phyloP scores from a whole-genome alignment of 108 stramenopile genomes.

The Pseudonitzschia delicatissima region DNA sequence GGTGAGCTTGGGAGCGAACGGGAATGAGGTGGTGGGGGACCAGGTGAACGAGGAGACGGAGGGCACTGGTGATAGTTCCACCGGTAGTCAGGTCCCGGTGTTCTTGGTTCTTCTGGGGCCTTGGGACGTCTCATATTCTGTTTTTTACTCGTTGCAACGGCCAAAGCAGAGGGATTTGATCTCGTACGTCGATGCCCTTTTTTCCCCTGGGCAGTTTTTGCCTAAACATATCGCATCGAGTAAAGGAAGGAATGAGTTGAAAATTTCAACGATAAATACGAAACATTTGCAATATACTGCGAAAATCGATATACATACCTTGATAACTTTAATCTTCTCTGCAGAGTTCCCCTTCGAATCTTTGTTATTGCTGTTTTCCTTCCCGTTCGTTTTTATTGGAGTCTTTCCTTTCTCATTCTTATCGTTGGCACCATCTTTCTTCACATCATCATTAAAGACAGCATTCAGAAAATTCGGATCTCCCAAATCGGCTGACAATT shows the following conservation, averaged over 20 bases:
- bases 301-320: background rate
- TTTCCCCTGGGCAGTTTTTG: constrained; percentile 13
- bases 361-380: constrained; percentile 14
- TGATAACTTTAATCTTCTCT: constrained; percentile 6
- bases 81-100: constrained; percentile 7
- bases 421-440: background rate
- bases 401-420: constrained; percentile 11
- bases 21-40: constrained; percentile 11
- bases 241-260: constrained; percentile 1
- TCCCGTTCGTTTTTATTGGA: constrained; percentile 2
- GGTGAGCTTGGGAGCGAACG: constrained; percentile 30
- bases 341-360: background rate
- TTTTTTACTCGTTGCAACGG: background rate
- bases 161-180: constrained; percentile 27
- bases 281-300: background rate
- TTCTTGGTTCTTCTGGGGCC: constrained; percentile 5
- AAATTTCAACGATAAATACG: background rate
- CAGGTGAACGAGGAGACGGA: constrained; percentile 27
- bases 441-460: constrained; percentile 45
- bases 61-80: constrained; percentile 7
- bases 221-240: background rate
- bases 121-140: background rate
- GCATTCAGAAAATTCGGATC: constrained; percentile 60
- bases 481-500: constrained; percentile 58
- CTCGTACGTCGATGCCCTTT: constrained; percentile 31